Percentiles rank a stretch among this genome's conserved stretches.
phyloP scores from a whole-genome alignment of 2,329 filamentous ascomycete species.

The Colletotrichum tropicicola region DNA sequence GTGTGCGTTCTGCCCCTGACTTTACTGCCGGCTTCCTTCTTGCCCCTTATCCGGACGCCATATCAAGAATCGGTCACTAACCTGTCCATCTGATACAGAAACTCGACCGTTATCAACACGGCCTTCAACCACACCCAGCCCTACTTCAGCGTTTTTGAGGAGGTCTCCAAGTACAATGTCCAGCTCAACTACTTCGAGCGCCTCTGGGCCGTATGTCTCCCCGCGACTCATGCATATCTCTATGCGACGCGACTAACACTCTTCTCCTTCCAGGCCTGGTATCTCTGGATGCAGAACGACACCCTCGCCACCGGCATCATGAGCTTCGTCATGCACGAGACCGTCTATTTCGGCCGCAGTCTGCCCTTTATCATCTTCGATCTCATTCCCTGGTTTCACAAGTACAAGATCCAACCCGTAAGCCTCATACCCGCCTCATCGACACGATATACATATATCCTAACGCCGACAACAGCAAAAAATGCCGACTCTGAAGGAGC shows the following conservation, averaged over 20 bases:
- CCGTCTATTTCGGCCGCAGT: constrained; percentile 91
- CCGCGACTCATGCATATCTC: constrained; percentile 6
- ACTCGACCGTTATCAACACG: constrained; percentile 56
- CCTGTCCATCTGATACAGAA: constrained; percentile 45
- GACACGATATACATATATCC: not conserved
- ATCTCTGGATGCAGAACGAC: constrained; percentile 98
- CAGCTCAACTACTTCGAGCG: constrained; percentile 87
- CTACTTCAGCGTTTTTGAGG: constrained; percentile 68
- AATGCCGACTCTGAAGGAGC: constrained; percentile 90
- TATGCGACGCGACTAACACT: constrained; percentile 17
- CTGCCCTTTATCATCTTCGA: constrained; percentile 95
- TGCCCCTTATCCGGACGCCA: constrained; percentile 3
- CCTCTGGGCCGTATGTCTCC: constrained; percentile 79
- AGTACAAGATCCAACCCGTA: constrained; percentile 94
- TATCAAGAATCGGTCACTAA: constrained; percentile 14
- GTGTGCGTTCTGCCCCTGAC: constrained; percentile 13
- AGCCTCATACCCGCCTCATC: constrained; percentile 40
- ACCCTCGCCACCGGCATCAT: constrained; percentile 95
- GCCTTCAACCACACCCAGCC: constrained; percentile 58
- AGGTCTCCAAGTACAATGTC: constrained; percentile 78
- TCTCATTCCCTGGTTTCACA: constrained; percentile 84
- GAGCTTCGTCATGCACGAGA: constrained; percentile 95
- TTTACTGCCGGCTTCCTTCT: not conserved
- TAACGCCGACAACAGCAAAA: constrained; percentile 64
- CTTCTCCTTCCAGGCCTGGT: constrained; percentile 75